Base-by-base conservation (phyloP, 495 filamentous ascomycete species). In the Penicillium pancosmium region DNA sequence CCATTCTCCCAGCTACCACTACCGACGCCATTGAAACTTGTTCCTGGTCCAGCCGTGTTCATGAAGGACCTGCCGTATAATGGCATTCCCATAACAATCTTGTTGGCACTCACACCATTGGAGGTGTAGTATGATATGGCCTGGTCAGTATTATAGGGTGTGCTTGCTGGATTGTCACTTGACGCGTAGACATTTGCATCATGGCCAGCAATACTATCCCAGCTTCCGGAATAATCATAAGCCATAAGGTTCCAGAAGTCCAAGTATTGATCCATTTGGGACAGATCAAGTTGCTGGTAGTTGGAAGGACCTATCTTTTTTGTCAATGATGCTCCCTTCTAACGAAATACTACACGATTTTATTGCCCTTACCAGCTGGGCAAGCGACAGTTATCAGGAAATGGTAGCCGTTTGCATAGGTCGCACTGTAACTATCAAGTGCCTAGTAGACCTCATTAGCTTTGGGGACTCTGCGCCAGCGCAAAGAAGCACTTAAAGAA, bases 51-150 rank as follows among this genome's bases (percentile, higher is more conserved):
- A 15, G 78, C 67, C 0, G 92, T 96, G 21, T 80, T 74, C 55
- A 81, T 73, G 65, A 96, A 97, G 8, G 89, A 80, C 8, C 91
- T 87, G 0, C 93, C 93, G 66, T 96, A 97, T 0, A 97, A 75
- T 0, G 92, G 92, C 78, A 96, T 84, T 27, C 93, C 92, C 27
- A 97, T 73, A 8, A 93, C 81, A 36, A 97, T 86, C 71, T 95
- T 96, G 44, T 68, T 59, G 0, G 86, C 60, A 0, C 80, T 67
- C 4, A 97, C 82, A 1, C 88, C 89, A 9, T 76, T 69, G 0
- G 75, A 63, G 18, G 80, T 70, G 73, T 96, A 96, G 66, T 89
- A 82, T 27, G 75, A 57, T 13, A 82, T 61, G 15, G 90, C 91
- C 31, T 79, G 73, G 15, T 90, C 80, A 13, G 86, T 87, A 72